These are phyloP conservation scores for Rhizopus delemar DNA, from an alignment of 371 early-diverging fungal species.

Conservation along the genomic window DNA sequence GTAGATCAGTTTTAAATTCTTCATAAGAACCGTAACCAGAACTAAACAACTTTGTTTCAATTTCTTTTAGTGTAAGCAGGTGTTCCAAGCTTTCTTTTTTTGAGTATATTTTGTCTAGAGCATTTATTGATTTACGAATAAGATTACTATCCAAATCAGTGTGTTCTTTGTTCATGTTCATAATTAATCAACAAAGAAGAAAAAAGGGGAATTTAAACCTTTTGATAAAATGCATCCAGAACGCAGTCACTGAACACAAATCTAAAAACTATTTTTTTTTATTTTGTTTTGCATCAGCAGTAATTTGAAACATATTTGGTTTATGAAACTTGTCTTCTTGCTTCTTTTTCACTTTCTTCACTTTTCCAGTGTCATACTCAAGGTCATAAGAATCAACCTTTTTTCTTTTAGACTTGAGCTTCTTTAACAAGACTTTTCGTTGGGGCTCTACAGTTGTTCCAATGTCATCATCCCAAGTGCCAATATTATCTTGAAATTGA, in stretches of 20 bases:
- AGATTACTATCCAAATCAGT: neutral
- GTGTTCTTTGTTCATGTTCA: neutral
- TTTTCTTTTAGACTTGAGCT: slow-evolving; percentile 58
- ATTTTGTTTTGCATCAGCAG: slow-evolving; percentile 28
- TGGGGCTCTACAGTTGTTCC: slow-evolving; percentile 33
- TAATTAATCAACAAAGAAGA: neutral
- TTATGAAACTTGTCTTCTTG: slow-evolving; percentile 38
- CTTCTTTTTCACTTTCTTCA: slow-evolving; percentile 74
- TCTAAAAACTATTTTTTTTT: slow-evolving; percentile 8
- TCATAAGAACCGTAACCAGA: neutral
- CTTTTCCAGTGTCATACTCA: slow-evolving; percentile 79
- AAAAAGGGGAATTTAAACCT: neutral
- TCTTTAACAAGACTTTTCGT: slow-evolving; percentile 38
- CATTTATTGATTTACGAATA: slow-evolving; percentile 3
- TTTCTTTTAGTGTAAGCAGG: neutral
- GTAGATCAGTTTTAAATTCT: slow-evolving; percentile 9
- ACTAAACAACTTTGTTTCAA: slow-evolving; percentile 11
- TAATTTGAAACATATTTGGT: slow-evolving; percentile 47
- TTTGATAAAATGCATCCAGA: neutral
- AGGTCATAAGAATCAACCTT: slow-evolving; percentile 67
- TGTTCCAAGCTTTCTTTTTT: slow-evolving; percentile 4
- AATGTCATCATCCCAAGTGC: slow-evolving; percentile 50
- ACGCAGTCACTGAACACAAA: neutral
- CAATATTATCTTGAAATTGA: slow-evolving; percentile 47
- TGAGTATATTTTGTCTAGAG: slow-evolving; percentile 13